Evolutionary conservation across 2,329 filamentous ascomycete species (phyloP), one percentile per base, ranked within the genome.

Genomic region (Stromatinia cepivora): DNA sequence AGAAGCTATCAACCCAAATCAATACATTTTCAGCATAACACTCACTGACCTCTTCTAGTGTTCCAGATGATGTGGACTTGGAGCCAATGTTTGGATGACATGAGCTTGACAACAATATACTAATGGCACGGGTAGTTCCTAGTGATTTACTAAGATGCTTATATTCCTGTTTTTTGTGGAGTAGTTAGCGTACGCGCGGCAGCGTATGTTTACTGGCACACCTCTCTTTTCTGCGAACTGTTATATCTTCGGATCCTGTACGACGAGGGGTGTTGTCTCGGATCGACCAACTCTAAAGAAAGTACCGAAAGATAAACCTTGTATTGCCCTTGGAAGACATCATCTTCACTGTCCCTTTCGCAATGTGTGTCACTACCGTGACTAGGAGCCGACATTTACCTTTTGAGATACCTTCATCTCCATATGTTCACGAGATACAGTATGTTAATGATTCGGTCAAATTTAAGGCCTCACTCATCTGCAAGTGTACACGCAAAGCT

Each of bases 61-160:
- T 68, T 63, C n/a, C 66, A 68, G 58, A 63, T 46, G 48, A 63
- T 63, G 28, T 39, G 34, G 34, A 46, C 34, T 28, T n/a, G 2
- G 20, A n/a, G 66, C 48, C 36, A 68, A 54, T 56, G 46, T 46
- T 34, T 50, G 58, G 48, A 68, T 63, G 25, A 34, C 57, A 54
- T 68, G 46, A 62, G 34, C 25, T 67, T 46, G 13, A 54, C 25
- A 54, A n/a, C n/a, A 61, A 63, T n/a, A 9, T 15, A 22, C 28
- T 22, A 17, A 22, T 20, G 57, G 36, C 66, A 64, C 66, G 58
- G 66, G 57, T 62, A 53, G 39, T 64, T 39, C 15, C 66, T 68
- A 15, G 20, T 42, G 56, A 52, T n/a, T 9, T 45, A 54, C 22
- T 31, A 11, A 42, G 20, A 36, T 53, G 46, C 58, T 64, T 52